phyloP scores from a whole-genome alignment of 2,329 filamentous ascomycete species.

The Diaporthe amygdali region DNA sequence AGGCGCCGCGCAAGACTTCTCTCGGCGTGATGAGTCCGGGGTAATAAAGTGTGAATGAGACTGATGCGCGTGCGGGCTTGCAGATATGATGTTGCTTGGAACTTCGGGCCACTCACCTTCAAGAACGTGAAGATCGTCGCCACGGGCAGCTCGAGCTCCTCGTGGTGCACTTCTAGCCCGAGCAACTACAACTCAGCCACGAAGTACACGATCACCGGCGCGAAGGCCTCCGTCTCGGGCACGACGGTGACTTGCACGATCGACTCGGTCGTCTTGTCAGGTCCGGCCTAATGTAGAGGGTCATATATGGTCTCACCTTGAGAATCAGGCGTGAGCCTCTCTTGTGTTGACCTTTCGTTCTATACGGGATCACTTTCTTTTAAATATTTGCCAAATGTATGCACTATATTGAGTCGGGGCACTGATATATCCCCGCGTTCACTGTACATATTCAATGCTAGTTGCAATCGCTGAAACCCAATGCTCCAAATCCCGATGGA shows the following conservation, averaged over 20 bases:
- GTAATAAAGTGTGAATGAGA: not conserved
- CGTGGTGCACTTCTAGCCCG: constrained; percentile 40
- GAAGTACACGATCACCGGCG: constrained; percentile 39
- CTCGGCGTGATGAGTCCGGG: no score
- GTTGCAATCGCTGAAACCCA: not conserved
- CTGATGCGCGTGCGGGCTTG: not conserved
- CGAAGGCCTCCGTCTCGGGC: constrained; percentile 39
- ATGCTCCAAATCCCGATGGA: not conserved
- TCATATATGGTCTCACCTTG: not conserved
- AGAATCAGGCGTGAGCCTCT: not conserved
- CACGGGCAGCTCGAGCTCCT: constrained; percentile 33
- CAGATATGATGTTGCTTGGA: constrained; percentile 41
- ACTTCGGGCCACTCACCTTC: constrained; percentile 45
- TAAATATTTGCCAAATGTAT: not conserved
- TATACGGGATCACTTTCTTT: not conserved
- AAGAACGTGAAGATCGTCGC: constrained; percentile 54
- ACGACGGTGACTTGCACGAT: constrained; percentile 48
- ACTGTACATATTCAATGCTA: constrained; percentile 6
- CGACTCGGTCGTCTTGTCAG: constrained; percentile 49
- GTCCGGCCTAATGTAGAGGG: constrained; percentile 30
- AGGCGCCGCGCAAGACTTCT: not conserved
- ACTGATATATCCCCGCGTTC: not conserved
- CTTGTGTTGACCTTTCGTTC: not conserved
- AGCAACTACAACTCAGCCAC: constrained; percentile 44
- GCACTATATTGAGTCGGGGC: not conserved